Conservation (phyloP, 306 rosid genomes). For the Cucurbita moschata region DNA sequence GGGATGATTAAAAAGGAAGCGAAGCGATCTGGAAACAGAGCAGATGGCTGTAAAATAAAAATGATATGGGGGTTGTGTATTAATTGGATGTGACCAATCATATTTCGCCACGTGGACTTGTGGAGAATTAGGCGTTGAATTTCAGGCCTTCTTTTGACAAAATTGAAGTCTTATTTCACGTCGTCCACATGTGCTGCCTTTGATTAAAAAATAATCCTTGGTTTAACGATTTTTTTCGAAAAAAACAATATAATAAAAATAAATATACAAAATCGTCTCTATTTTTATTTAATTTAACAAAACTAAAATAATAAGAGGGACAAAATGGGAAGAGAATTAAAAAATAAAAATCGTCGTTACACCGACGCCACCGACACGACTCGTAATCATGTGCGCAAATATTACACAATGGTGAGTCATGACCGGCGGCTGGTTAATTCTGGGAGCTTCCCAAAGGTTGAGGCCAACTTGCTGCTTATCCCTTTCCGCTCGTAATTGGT, state of each 20-base stretch:
- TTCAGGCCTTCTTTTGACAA: background rate
- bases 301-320: no score
- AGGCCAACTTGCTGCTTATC: background rate
- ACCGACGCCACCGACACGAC: background rate
- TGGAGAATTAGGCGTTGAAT: background rate
- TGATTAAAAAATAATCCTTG: conserved; percentile 2
- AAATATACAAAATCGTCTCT: no score
- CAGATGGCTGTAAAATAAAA: background rate
- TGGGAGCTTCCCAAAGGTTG: background rate
- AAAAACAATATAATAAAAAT: no score
- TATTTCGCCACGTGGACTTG: background rate
- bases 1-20: background rate
- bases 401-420: background rate
- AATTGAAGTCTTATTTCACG: background rate
- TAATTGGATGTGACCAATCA: background rate
- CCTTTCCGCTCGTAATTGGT: background rate
- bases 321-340: no score
- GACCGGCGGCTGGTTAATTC: background rate
- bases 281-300: no score
- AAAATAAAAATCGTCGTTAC: background rate
- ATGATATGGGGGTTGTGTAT: background rate
- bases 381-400: background rate
- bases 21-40: background rate
- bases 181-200: conserved; percentile 20
- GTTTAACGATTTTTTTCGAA: background rate